These are phyloP conservation scores for Saccharomyces hybrid DNA, from an alignment of 1,139 yeast genomes.

Conservation along the genomic window DNA sequence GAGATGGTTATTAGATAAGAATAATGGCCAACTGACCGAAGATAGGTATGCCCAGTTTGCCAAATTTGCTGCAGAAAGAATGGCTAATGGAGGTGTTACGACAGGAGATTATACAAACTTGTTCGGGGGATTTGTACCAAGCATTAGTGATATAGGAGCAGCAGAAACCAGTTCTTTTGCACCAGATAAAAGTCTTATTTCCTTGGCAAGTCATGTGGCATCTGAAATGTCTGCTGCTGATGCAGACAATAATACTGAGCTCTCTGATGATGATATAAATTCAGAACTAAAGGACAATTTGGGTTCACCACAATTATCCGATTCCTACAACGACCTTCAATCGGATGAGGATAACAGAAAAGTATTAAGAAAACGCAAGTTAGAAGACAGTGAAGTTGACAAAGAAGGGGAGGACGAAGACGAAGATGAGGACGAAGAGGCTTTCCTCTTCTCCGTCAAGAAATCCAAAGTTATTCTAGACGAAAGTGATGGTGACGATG, in stretches of 20 bases:
- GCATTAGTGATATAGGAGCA: conserved; percentile 8
- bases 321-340: background rate
- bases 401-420: background rate
- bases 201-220: conserved; percentile 5
- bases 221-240: conserved; percentile 3
- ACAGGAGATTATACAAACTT: conserved; percentile 20
- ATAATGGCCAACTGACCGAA: conserved; percentile 23
- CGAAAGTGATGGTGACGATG: conserved; percentile 2
- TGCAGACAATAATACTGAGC: conserved; percentile 3
- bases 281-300: background rate
- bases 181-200: conserved; percentile 14
- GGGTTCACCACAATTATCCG: background rate
- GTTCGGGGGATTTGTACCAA: conserved; percentile 27
- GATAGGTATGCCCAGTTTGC: conserved; percentile 20
- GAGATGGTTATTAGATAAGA: conserved; percentile 27
- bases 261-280: background rate
- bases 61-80: conserved; percentile 26
- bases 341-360: background rate
- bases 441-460: background rate
- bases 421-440: conserved; percentile 5
- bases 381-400: background rate
- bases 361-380: background rate
- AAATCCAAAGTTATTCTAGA: conserved; percentile 1
- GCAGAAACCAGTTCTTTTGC: conserved; percentile 5
- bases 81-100: conserved; percentile 17